Evolutionary conservation across 306 rosid genomes (phyloP), one percentile per base, ranked within the genome.

Genomic region (Datisca glomerata): DNA sequence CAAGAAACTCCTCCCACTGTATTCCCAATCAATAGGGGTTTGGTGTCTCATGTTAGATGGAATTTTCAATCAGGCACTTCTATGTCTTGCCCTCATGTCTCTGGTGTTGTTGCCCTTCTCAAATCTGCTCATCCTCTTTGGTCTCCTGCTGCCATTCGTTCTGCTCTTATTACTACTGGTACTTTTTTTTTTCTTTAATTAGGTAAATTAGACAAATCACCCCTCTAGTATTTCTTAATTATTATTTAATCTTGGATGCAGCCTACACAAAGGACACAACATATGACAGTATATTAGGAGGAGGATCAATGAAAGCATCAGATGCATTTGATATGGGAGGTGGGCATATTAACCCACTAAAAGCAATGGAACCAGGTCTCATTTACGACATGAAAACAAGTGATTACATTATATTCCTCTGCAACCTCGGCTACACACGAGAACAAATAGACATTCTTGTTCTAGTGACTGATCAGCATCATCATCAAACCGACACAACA

Each of bases 51-150:
- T 0, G 68, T 54, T 18, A 16, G 41, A 11, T 75, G 78, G 78
- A 70, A 70, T 41, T 63, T 70, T 28, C 72, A 43, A 33, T 64
- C 76, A n/a, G 84, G 85, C 29, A 76, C 84, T 28, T 76, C 79
- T 11, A 76, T 75, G 75, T 60, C 78, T 17, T 75, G 78, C 44
- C 78, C 75, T 27, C 78, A 70, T 39, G 66, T 75, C 2, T 44
- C 75, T 2, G 75, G 72, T 3, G 56, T 64, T 24, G 68, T 58
- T 12, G 79, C 85, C 17, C 73, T 71, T 4, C 49, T 76, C 60
- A 71, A 67, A 54, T 71, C 79, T 5, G 63, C 61, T 4, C 65
- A 71, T 59, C 83, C 78, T 5, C 28, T 24, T 6, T 75, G 83
- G 78, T 75, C 83, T 18, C 78, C 78, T 14, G 65, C 74, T 0